Percentiles rank a stretch among this genome's conserved stretches.
These are phyloP conservation scores for Leersia perrieri DNA, from an alignment of 176 grass and related monocot species.

Conservation along the genomic window DNA sequence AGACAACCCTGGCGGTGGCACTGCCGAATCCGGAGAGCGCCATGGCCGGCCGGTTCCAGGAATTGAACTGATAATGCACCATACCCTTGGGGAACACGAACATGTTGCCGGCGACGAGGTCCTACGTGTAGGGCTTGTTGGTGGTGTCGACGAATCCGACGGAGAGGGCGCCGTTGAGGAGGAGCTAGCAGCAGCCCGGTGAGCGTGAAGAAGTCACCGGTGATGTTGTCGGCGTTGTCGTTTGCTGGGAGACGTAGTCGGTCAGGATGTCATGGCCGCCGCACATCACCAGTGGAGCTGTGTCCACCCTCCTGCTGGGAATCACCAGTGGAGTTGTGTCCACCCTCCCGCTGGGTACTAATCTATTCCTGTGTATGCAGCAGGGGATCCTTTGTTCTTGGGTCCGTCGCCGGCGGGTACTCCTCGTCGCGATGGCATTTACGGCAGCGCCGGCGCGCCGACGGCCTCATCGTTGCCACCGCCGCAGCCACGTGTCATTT, in stretches of 20 bases:
- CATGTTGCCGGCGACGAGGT: slow-evolving; percentile 32
- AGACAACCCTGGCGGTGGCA: background rate
- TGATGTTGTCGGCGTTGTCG: background rate
- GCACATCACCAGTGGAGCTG: background rate
- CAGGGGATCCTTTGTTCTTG: no score
- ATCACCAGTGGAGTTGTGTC: background rate
- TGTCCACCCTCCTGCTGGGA: no score
- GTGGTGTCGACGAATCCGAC: slow-evolving; percentile 53
- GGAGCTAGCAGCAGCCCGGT: slow-evolving; percentile 45
- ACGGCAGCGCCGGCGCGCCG: no score
- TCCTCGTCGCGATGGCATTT: no score
- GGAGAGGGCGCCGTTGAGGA: slow-evolving; percentile 40
- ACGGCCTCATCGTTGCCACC: no score
- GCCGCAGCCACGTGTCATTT: no score
- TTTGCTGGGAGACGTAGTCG: background rate
- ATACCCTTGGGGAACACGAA: slow-evolving; percentile 54
- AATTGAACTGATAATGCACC: slow-evolving; percentile 61
- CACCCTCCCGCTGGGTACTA: no score
- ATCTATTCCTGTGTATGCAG: no score
- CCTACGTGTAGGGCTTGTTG: slow-evolving; percentile 28
- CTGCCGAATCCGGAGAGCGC: slow-evolving; percentile 34
- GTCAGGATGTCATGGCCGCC: slow-evolving; percentile 46
- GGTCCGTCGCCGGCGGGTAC: no score
- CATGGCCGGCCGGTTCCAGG: background rate
- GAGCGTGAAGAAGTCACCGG: slow-evolving; percentile 22